A percentile compares a stretch with the other conserved stretches of the same genome.
phyloP scores from a whole-genome alignment of 768 basidiomycete genomes.

The Ramaria sp. region DNA sequence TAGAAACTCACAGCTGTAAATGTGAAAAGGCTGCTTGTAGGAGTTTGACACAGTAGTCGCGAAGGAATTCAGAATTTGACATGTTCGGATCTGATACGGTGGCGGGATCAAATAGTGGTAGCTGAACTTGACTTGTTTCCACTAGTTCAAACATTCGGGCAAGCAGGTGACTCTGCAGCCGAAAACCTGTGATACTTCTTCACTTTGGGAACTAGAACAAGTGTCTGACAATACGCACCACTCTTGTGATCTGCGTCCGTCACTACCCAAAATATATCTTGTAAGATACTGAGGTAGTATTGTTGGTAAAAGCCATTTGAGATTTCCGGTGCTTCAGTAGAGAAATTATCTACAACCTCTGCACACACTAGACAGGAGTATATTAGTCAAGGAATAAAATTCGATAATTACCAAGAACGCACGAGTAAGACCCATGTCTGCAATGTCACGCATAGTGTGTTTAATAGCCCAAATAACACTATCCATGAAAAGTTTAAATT shows the following conservation, averaged over 20 bases:
- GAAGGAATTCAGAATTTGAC: constrained; percentile 70
- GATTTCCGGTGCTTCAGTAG: constrained; percentile 57
- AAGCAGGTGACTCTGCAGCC: constrained; percentile 86
- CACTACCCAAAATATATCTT: constrained; percentile 94
- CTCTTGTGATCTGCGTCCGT: constrained; percentile 99
- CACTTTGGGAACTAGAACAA: not conserved
- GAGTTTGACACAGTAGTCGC: constrained; percentile 78
- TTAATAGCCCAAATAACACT: constrained; percentile 99
- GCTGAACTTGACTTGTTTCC: constrained; percentile 66
- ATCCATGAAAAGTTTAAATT: constrained; percentile 98
- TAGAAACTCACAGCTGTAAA: constrained; percentile 58
- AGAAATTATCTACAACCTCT: constrained; percentile 94
- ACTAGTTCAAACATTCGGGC: constrained; percentile 91
- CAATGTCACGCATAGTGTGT: constrained; percentile 97
- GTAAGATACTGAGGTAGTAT: constrained; percentile 86
- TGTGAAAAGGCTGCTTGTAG: constrained; percentile 88
- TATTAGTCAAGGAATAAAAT: constrained; percentile 8
- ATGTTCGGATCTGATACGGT: constrained; percentile 58
- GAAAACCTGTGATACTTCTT: constrained; percentile 48
- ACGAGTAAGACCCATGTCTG: constrained; percentile 80
- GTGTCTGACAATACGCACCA: constrained; percentile 24
- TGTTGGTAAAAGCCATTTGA: constrained; percentile 93
- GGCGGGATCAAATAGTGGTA: constrained; percentile 76
- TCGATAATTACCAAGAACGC: constrained; percentile 18
- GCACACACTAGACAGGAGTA: constrained; percentile 52